Evolutionary conservation across 208 protist species (phyloP), one percentile per base, ranked within the genome.

Genomic region (Endotrypanum monterogeii): DNA sequence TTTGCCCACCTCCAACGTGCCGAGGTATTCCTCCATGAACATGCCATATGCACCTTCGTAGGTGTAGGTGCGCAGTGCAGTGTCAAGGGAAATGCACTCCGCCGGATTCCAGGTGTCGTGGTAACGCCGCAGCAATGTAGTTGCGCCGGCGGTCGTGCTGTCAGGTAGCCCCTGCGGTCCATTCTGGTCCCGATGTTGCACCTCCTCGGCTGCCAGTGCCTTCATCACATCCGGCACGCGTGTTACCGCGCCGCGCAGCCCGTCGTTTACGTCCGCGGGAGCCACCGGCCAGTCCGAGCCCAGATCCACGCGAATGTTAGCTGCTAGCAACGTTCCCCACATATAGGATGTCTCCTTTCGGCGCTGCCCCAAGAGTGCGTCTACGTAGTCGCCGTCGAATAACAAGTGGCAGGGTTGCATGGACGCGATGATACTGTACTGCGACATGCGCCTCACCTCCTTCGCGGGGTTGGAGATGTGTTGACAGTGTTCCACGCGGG

Each of bases 221-320:
- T 74, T 57, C 85, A 89, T 89, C 61, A 88, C 84, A 48, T 90
- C 79, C 20, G 85, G 85, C 58, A 89, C 84, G 41, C 87, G 82
- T 44, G 84, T 80, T 35, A 94, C 80, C 14, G 87, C 84, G 16
- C 80, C 87, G 46, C 86, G 79, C 48, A 94, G 85, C 39, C 80
- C 79, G 68, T 86, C 79, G 50, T 82, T 74, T 35, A 84, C 66
- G 68, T 89, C 80, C 7, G 85, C 83, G 52, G 83, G 79, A 30
- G 79, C 85, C n/a, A 94, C 85, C 11, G 79, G 83, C 86, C 86
- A 91, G 84, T 92, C 89, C 1, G 86, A 87, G 35, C 90, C 87
- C 44, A 90, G 67, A 39, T 74, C 79, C 16, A 90, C 83, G 54
- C 63, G 80, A 23, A 89, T 82, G 12, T 63, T 51, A 1, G 80